These are phyloP conservation scores for Talaromyces sp. DNA, from an alignment of 2,329 filamentous ascomycete genomes.

Conservation along the genomic window DNA sequence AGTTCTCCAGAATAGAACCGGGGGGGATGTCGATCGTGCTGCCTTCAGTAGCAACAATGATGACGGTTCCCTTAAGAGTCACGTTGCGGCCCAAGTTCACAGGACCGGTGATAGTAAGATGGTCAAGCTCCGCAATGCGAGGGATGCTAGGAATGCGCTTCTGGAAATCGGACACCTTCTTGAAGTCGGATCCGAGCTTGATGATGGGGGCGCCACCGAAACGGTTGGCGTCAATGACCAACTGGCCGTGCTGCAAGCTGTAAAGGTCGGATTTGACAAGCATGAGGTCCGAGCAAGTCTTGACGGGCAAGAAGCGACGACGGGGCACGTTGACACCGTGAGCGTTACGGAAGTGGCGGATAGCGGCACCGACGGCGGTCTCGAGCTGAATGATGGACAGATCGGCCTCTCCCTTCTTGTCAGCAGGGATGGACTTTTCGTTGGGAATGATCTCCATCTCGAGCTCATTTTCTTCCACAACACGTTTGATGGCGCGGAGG, in stretches of 20 bases:
- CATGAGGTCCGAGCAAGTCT: conserved; percentile 99
- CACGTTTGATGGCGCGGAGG: conserved; percentile 93
- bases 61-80: conserved; percentile 93
- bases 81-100: conserved; percentile 96
- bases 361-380: conserved; percentile 96
- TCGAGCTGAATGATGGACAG: conserved; percentile 97
- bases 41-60: conserved; percentile 96
- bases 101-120: conserved; percentile 94
- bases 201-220: conserved; percentile 96
- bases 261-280: conserved; percentile 99
- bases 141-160: conserved; percentile 47
- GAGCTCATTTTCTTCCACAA: conserved; percentile 96
- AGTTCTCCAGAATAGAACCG: conserved; percentile 95
- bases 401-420: conserved; percentile 99
- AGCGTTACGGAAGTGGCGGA: conserved; percentile 97
- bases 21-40: conserved; percentile 97
- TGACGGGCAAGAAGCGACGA: conserved; percentile 96
- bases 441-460: conserved; percentile 99
- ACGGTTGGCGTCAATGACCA: conserved; percentile 92
- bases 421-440: conserved; percentile 94
- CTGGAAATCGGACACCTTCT: conserved; percentile 85
- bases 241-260: conserved; percentile 96
- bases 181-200: conserved; percentile 98
- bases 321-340: conserved; percentile 98
- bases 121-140: conserved; percentile 51